Evolutionary conservation across 176 grass and related monocot species (phyloP).

Genomic region (Triticum monococcum): DNA sequence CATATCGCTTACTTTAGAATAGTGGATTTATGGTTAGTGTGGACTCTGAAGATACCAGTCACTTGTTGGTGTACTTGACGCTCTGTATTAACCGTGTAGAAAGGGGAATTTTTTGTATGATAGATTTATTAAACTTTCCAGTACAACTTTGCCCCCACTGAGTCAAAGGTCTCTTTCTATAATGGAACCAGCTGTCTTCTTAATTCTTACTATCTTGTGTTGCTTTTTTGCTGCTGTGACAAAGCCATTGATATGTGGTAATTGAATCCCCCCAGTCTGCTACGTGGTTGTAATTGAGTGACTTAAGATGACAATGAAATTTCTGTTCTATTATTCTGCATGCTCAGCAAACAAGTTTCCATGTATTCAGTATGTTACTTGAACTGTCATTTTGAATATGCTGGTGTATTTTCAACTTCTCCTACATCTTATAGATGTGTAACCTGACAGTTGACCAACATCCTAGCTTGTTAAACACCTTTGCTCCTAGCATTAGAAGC

Average conservation of each 20-base stretch:
- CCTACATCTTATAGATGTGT: background rate
- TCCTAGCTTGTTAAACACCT: background rate
- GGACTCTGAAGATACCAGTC: conserved; percentile 19
- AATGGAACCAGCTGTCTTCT: conserved; percentile 12
- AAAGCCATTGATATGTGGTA: conserved; percentile 17
- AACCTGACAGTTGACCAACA: background rate
- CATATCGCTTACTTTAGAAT: conserved; percentile 22
- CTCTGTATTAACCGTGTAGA: conserved; percentile 40
- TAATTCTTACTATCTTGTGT: conserved; percentile 21
- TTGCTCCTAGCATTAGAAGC: conserved; percentile 14
- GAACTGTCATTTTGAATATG: background rate
- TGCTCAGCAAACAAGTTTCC: background rate
- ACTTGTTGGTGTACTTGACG: conserved; percentile 34
- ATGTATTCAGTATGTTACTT: conserved; percentile 19
- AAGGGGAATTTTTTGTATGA: conserved; percentile 38
- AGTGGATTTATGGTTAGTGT: conserved; percentile 37
- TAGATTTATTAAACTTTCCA: conserved; percentile 27
- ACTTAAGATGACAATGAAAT: conserved; percentile 3
- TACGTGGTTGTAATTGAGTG: conserved; percentile 11
- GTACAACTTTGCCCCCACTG: background rate
- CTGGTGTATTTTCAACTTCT: conserved; percentile 9
- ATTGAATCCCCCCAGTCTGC: background rate
- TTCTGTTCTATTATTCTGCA: background rate
- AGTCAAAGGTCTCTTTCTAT: conserved; percentile 10
- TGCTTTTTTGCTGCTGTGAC: conserved; percentile 4